phyloP scores from a whole-genome alignment of 768 basidiomycete genomes.

The Pisolithus orientalis region DNA sequence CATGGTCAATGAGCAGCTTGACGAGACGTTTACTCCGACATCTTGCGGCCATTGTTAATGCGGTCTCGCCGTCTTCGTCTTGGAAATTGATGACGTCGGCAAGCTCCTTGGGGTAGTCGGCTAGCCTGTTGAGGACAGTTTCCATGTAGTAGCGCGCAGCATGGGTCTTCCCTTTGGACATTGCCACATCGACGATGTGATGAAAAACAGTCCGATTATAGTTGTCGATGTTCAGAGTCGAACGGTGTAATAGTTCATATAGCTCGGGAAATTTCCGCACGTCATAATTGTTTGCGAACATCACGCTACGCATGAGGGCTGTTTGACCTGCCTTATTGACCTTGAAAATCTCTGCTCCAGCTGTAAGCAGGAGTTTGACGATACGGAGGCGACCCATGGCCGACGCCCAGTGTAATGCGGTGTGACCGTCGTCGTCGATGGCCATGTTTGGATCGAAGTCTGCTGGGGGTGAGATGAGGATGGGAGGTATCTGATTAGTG shows the following conservation, averaged over 20 bases:
- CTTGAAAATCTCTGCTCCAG: constrained; percentile 94
- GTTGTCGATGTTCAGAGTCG: constrained; percentile 97
- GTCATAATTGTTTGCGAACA: constrained; percentile 99
- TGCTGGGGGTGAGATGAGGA: constrained; percentile 80
- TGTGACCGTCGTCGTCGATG: constrained; percentile 98
- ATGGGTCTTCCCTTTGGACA: constrained; percentile 96
- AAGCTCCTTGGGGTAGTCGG: constrained; percentile 92
- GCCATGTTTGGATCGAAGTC: constrained; percentile 95
- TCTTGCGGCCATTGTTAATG: constrained; percentile 91
- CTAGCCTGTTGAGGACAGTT: constrained; percentile 77
- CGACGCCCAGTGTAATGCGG: constrained; percentile 95
- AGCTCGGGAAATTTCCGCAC: constrained; percentile 97
- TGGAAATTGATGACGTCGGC: constrained; percentile 99
- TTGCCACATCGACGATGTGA: constrained; percentile 94
- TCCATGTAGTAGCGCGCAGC: constrained; percentile 99
- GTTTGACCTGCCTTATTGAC: constrained; percentile 97
- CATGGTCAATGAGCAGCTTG: constrained; percentile 92
- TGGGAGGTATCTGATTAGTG: constrained; percentile 80
- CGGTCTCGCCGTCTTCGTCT: constrained; percentile 98
- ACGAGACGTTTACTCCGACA: constrained; percentile 94
- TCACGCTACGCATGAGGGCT: constrained; percentile 95
- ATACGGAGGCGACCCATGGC: constrained; percentile 98
- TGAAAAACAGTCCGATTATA: constrained; percentile 97
- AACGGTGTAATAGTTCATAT: constrained; percentile 94
- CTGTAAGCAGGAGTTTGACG: constrained; percentile 87